Evolutionary conservation across 1,284 basidiomycete genomes (phyloP), one percentile per base, ranked within the genome.

Genomic region (Microbotryum intermedium): DNA sequence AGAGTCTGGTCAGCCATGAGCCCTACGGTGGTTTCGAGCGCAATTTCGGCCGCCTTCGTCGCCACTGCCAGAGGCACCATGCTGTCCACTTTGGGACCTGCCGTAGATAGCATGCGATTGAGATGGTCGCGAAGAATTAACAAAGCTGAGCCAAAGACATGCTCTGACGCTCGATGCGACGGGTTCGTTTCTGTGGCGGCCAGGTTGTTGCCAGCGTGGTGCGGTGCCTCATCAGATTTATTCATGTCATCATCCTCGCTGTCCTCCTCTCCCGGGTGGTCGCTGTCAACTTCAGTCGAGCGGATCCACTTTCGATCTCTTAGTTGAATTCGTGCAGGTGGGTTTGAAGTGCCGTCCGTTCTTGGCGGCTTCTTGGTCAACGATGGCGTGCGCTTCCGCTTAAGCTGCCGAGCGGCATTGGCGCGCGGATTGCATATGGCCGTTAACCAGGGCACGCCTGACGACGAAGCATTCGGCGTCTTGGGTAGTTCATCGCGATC

Each of bases 361-460:
- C 11, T 6, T 39, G 34, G 34, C 13, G 13, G 34, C 34, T 39
- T 39, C 59, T 6, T 46, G 44, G 7, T 52, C 5, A 44, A 26
- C 16, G 42, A 44, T 7, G 56, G 49, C 9, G n/a, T 52, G 25
- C 55, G 28, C n/a, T 21, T 49, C 44, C 43, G 21, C 23, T 46
- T 55, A 11, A 60, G n/a, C 11, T 34, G 55, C 23, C 57, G 52
- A 1, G 64, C 63, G n/a, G 57, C 57, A 8, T 53, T 25, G 10
- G 55, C 28, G 4, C 61, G 55, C 39, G 66, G 66, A 28, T 68
- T 61, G 34, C 61, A 65, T 7, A 68, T 51, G 6, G 55, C 45
- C 29, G 53, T 30, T 30, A 58, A 68, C 61, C 59, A 65, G 4
- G 55, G 42, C 18, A 50, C 50, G 44, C 50, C 49, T 25, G 39